phyloP scores from a whole-genome alignment of 2,329 filamentous ascomycete genomes.

The Neofusicoccum ribis region DNA sequence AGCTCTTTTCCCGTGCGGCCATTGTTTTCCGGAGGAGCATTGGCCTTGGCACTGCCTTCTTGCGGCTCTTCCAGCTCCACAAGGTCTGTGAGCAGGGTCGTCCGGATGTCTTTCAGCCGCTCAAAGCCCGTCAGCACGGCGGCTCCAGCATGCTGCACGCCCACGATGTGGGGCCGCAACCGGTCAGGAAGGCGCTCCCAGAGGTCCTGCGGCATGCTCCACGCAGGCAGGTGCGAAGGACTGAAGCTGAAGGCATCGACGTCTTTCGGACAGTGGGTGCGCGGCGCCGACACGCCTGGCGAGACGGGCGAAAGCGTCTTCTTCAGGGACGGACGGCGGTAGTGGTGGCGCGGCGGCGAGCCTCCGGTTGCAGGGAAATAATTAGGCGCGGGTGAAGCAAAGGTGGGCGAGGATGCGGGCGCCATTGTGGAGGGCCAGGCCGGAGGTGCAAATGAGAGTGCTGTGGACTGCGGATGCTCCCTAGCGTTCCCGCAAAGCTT shows the following conservation, averaged over 20 bases:
- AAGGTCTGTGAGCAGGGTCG: conserved; percentile 8
- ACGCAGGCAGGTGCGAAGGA: conserved; percentile 38
- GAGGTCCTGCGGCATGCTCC: conserved; percentile 40
- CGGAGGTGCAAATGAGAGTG: background rate
- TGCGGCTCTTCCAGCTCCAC: conserved; percentile 7
- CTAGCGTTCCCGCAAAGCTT: conserved; percentile 12
- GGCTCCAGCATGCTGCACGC: conserved; percentile 46
- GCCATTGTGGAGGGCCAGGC: conserved; percentile 4
- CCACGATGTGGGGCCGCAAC: conserved; percentile 35
- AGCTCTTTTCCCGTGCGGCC: background rate
- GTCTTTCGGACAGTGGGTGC: conserved; percentile 36
- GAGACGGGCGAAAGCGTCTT: conserved; percentile 6
- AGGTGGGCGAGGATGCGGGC: background rate
- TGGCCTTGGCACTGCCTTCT: background rate
- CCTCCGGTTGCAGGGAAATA: conserved; percentile 11
- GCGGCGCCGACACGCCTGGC: conserved; percentile 24
- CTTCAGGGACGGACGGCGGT: conserved; percentile 13
- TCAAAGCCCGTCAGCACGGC: conserved; percentile 45
- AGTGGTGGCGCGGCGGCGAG: conserved; percentile 13
- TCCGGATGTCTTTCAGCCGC: conserved; percentile 35
- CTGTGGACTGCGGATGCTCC: conserved; percentile 4
- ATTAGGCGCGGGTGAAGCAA: background rate
- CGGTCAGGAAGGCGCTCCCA: conserved; percentile 37
- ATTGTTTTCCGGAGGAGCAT: background rate
- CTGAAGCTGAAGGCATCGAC: conserved; percentile 40